phyloP scores from a whole-genome alignment of 192 early-diverging fungal genomes.

The Chytriomyces sp. region DNA sequence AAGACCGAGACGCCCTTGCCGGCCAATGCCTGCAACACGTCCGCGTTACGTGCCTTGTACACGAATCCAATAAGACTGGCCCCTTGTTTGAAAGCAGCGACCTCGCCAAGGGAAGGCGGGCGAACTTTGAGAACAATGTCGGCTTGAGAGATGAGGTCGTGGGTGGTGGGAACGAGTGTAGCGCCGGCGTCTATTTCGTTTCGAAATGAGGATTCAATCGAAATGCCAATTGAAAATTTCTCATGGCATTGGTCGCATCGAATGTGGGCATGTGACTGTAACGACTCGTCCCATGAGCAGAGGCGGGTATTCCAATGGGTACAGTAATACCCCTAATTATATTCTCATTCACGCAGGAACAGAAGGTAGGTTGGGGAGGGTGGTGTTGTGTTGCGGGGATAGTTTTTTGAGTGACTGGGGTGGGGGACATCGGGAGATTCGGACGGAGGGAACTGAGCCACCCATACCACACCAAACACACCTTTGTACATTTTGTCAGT shows the following conservation, averaged over 20 bases:
- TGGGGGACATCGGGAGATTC: too few relatives aligned
- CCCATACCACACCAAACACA: background rate
- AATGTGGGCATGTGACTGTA: too few relatives aligned
- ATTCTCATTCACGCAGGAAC: too few relatives aligned
- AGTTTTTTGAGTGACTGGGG: too few relatives aligned
- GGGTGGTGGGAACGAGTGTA: slow-evolving; percentile 2
- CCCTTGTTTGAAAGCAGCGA: slow-evolving; percentile 14
- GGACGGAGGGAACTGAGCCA: too few relatives aligned
- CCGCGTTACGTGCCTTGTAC: slow-evolving; percentile 28
- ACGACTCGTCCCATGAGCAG: too few relatives aligned
- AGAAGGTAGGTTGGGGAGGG: too few relatives aligned
- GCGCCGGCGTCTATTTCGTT: slow-evolving; percentile 4
- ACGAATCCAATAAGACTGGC: slow-evolving; percentile 34
- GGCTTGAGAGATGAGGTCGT: background rate
- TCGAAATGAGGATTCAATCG: background rate
- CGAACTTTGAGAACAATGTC: slow-evolving; percentile 41
- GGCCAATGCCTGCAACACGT: slow-evolving; percentile 11
- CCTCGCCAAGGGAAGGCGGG: slow-evolving; percentile 22
- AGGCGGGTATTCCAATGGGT: too few relatives aligned
- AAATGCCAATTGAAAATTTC: background rate
- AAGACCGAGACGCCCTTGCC: slow-evolving; percentile 7
- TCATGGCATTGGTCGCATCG: too few relatives aligned
- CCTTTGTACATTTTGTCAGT: slow-evolving; percentile 29
- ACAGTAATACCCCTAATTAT: too few relatives aligned
- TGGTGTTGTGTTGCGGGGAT: too few relatives aligned